Percentiles rank a stretch among this genome's conserved stretches.
Evolutionary conservation across 1,139 yeast species (phyloP).

Genomic region (Zygosaccharomyces sapae): DNA sequence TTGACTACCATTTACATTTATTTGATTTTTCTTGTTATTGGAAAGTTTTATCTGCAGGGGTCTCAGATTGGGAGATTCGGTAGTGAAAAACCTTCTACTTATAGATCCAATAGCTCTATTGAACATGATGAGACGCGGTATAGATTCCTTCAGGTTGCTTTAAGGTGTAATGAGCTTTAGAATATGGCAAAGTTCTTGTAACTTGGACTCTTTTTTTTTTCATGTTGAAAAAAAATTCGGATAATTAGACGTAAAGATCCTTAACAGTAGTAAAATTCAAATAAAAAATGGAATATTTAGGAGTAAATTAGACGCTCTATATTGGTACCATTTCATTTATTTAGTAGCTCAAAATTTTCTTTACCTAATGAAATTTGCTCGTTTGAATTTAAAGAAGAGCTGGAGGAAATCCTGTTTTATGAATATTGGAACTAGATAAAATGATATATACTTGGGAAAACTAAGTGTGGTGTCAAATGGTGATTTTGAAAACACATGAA

Average conservation of each 20-base stretch:
- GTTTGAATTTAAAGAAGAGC: too few relatives aligned
- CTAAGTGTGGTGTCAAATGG: too few relatives aligned
- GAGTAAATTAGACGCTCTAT: too few relatives aligned
- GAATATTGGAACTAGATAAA: too few relatives aligned
- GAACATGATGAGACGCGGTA: neutral
- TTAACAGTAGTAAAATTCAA: neutral
- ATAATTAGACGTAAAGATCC: too few relatives aligned
- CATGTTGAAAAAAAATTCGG: neutral
- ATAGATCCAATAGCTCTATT: neutral
- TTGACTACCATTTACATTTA: slow-evolving; percentile 13
- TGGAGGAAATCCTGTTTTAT: too few relatives aligned
- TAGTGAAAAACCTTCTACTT: slow-evolving; percentile 1
- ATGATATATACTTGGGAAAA: too few relatives aligned
- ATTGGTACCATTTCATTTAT: too few relatives aligned
- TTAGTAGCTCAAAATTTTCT: too few relatives aligned
- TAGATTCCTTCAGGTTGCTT: neutral
- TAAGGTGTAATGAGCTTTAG: neutral
- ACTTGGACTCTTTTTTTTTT: neutral
- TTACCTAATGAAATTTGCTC: too few relatives aligned
- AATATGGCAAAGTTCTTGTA: neutral
- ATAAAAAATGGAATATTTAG: neutral
- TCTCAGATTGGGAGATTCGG: neutral
- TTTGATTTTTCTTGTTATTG: slow-evolving; percentile 16
- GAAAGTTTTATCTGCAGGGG: slow-evolving; percentile 5
- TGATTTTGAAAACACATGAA: too few relatives aligned